phyloP scores from a whole-genome alignment of 139 green algal genomes.

The Micromonas pusilla region DNA sequence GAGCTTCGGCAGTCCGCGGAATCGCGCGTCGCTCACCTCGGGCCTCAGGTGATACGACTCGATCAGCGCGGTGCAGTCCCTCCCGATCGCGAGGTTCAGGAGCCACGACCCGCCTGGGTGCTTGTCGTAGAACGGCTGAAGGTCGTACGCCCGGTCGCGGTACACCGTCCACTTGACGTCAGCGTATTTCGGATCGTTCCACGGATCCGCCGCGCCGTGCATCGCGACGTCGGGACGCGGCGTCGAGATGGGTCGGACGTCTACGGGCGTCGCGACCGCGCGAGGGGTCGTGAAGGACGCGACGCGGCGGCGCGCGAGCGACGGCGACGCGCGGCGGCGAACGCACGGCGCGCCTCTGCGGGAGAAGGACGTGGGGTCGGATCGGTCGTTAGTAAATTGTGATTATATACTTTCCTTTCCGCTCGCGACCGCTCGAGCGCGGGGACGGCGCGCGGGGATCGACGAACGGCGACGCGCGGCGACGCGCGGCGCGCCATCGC shows the following conservation, averaged over 20 bases:
- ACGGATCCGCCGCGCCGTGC: slow-evolving; percentile 40
- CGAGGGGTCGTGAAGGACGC: no score
- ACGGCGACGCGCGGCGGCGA: no score
- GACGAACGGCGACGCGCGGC: no score
- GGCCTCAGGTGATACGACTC: slow-evolving; percentile 74
- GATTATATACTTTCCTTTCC: no score
- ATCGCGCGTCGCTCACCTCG: slow-evolving; percentile 49
- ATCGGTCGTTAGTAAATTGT: no score
- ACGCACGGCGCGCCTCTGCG: no score
- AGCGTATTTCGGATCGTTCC: slow-evolving; percentile 56
- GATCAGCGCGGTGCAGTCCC: slow-evolving; percentile 75
- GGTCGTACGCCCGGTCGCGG: slow-evolving; percentile 53
- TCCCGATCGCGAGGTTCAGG: slow-evolving; percentile 62
- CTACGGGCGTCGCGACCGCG: neutral
- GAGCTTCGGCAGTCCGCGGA: slow-evolving; percentile 60
- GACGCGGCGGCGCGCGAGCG: no score
- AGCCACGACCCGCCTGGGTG: slow-evolving; percentile 66
- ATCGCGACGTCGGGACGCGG: slow-evolving; percentile 5
- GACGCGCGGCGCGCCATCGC: no score
- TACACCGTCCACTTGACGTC: slow-evolving; percentile 62
- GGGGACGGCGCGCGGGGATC: no score
- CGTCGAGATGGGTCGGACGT: neutral
- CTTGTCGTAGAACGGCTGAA: slow-evolving; percentile 44
- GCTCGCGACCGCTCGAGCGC: no score
- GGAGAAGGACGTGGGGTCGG: no score